Conservation (phyloP, 108 stramenopile species). For the Asterionellopsis glacialis region DNA sequence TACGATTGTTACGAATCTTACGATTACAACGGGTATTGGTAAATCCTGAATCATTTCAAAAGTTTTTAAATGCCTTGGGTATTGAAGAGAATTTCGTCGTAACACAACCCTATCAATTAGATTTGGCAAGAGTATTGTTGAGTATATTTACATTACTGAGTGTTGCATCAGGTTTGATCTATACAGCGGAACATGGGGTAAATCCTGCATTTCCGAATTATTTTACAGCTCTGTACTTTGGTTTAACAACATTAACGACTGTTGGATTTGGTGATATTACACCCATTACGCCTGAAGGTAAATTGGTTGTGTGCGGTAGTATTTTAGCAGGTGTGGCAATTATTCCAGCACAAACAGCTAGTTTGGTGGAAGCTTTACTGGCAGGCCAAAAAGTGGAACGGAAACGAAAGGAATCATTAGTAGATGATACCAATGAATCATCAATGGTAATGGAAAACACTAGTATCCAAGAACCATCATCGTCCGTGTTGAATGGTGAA, state of each 20-base stretch:
- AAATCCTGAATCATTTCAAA: slow-evolving; percentile 55
- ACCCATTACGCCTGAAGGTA: slow-evolving; percentile 63
- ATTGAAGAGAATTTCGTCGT: slow-evolving; percentile 4
- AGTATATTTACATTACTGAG: slow-evolving; percentile 68
- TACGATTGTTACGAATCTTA: slow-evolving; percentile 62
- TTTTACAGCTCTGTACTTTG: slow-evolving; percentile 81
- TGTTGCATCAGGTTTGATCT: slow-evolving; percentile 73
- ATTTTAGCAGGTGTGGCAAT: slow-evolving; percentile 76
- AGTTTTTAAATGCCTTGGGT: slow-evolving; percentile 56
- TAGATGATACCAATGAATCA: slow-evolving; percentile 39
- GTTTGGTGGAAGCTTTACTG: slow-evolving; percentile 39
- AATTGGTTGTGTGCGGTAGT: slow-evolving; percentile 54
- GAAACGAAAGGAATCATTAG: slow-evolving; percentile 21
- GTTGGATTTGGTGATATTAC: slow-evolving; percentile 82
- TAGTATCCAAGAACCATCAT: background rate
- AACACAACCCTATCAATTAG: slow-evolving; percentile 58
- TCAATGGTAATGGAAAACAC: background rate
- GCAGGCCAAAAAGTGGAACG: slow-evolving; percentile 12
- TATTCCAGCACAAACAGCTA: slow-evolving; percentile 70
- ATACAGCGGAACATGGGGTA: slow-evolving; percentile 63
- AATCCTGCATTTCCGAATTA: slow-evolving; percentile 74
- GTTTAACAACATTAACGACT: slow-evolving; percentile 70
- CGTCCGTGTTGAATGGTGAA: no score
- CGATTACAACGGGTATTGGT: slow-evolving; percentile 66
- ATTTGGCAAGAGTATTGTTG: slow-evolving; percentile 68